Base-by-base conservation (phyloP, 1,284 basidiomycete genomes). In the Termitomyces sp. region DNA sequence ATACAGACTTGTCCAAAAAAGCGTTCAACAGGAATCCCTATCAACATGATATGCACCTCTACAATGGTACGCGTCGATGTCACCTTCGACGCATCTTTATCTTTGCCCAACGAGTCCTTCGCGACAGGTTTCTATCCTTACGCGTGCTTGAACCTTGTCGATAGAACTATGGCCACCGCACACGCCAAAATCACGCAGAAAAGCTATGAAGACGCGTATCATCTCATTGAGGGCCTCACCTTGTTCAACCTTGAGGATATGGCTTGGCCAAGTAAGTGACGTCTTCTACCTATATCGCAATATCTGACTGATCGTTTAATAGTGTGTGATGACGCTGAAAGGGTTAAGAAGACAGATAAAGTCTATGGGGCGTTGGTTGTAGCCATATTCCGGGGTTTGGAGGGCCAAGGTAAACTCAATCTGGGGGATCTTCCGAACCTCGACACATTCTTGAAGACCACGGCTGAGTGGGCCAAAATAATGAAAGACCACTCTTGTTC, bases 281-380 rank as follows among this genome's bases (percentile, higher is more conserved):
- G 34, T 38, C 34, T 38, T 26, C 5, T 10, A 4, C 13, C 21
- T n/a, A n/a, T 12, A 48, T 47, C 9, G 33, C 33, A 13, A 10
- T 9, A 34, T 48, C 5, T 3, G n/a, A 47, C 5, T 24, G 6
- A 43, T 43, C 9, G 7, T 30, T 33, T 39, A 12, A 26, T 7
- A 75, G 72, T 67, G 58, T 67, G 67, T 55, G 71, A 74, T 56
- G 74, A 76, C 54, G 71, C 68, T 8, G 64, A 72, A 15, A 72
- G 68, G 48, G 64, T 69, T 28, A 42, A 57, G 9, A 30, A 67
- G n/a, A 73, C 73, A 8, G 69, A 71, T 57, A 70, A 68, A 48
- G 66, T 63, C 3, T 74, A 71, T 52, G 73, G 73, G 12, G 71
- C 72, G 2, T 61, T 67, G 9, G 64, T 73, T n/a, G 64, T 76